Percentiles rank a stretch among this genome's conserved stretches.
Conservation (phyloP, 331 rosid genomes). For the Rhamnella rubrinervis region DNA sequence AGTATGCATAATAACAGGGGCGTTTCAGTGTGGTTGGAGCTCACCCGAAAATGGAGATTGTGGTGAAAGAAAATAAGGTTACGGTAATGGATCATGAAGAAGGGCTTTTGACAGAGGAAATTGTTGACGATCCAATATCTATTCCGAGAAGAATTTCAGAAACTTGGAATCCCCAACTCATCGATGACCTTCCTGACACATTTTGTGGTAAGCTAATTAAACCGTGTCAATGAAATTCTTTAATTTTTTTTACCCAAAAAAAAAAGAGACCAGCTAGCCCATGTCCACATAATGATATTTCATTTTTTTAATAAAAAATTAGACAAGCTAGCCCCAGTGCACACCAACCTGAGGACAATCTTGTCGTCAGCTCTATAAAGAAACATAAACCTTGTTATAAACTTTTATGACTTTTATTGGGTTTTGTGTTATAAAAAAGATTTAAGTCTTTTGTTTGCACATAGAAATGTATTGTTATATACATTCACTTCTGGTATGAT, state of each 20-base stretch:
- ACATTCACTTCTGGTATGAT: not conserved
- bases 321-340: no score
- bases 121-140: conserved; percentile 60
- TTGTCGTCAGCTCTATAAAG: no score
- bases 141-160: conserved; percentile 65
- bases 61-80: conserved; percentile 74
- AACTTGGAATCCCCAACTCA: conserved; percentile 70
- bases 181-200: conserved; percentile 71
- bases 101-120: conserved; percentile 53
- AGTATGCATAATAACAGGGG: conserved; percentile 47
- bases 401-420: no score
- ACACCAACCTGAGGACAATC: no score
- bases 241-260: not conserved
- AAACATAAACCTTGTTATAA: no score
- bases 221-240: not conserved
- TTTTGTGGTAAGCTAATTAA: conserved; percentile 61
- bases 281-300: no score
- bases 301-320: no score
- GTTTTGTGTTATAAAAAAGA: no score
- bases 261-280: no score
- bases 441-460: no score
- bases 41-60: conserved; percentile 81
- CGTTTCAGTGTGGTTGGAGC: conserved; percentile 87
- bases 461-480: no score
- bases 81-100: conserved; percentile 63